Percentiles rank a stretch among this genome's conserved stretches.
phyloP scores from a whole-genome alignment of 2,329 filamentous ascomycete genomes.

The Trichoderma arundinaceum region DNA sequence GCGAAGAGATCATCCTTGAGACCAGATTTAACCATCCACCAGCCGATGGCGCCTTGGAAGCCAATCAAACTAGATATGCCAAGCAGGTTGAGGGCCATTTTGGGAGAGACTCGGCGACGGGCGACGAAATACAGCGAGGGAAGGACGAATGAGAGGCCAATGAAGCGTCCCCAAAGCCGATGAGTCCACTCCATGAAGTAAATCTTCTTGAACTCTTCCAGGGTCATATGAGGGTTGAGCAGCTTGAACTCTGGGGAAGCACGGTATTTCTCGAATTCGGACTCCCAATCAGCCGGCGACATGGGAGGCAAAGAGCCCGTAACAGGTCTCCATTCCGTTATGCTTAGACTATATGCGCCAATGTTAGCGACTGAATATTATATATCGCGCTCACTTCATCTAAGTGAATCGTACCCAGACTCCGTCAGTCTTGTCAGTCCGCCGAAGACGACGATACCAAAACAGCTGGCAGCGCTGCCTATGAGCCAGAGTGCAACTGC shows the following conservation, averaged over 20 bases:
- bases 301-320: slow-evolving; percentile 88
- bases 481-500: slow-evolving; percentile 90
- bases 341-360: slow-evolving; percentile 74
- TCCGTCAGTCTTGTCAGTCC: slow-evolving; percentile 93
- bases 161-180: slow-evolving; percentile 88
- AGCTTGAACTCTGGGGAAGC: slow-evolving; percentile 90
- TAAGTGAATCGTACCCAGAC: slow-evolving; percentile 72
- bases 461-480: slow-evolving; percentile 89
- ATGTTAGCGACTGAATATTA: neutral
- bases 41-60: slow-evolving; percentile 93
- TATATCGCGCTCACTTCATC: no score
- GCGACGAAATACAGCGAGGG: slow-evolving; percentile 89
- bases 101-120: slow-evolving; percentile 74
- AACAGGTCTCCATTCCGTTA: slow-evolving; percentile 98
- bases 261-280: slow-evolving; percentile 91
- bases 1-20: slow-evolving; percentile 95
- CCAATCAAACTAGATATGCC: slow-evolving; percentile 90
- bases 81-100: slow-evolving; percentile 76
- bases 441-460: slow-evolving; percentile 95
- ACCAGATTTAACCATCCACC: slow-evolving; percentile 99
- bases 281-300: slow-evolving; percentile 81
- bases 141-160: slow-evolving; percentile 87
- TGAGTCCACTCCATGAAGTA: slow-evolving; percentile 99
- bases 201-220: slow-evolving; percentile 96
- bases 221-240: slow-evolving; percentile 89